These are phyloP conservation scores for Pulveroboletus sp. DNA, from an alignment of 768 basidiomycete genomes.

Conservation along the genomic window DNA sequence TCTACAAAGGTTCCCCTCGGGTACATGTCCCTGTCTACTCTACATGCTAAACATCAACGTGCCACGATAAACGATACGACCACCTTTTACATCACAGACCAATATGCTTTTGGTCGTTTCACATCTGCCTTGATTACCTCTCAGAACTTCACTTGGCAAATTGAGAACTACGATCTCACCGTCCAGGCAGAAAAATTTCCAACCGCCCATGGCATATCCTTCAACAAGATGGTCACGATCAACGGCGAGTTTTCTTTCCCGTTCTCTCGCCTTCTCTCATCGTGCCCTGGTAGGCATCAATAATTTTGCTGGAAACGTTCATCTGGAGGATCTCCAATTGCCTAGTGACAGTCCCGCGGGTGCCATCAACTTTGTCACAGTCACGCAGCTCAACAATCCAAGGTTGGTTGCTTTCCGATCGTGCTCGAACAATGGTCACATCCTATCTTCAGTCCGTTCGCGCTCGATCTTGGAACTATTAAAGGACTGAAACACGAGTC, in stretches of 20 bases:
- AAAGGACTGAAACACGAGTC: too few relatives aligned
- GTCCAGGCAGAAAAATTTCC: conserved; percentile 69
- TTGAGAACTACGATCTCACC: conserved; percentile 50
- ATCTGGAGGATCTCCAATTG: conserved; percentile 53
- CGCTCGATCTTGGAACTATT: conserved; percentile 67
- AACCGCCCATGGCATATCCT: conserved; percentile 57
- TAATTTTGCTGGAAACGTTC: conserved; percentile 54
- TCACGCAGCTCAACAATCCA: conserved; percentile 51
- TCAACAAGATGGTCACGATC: conserved; percentile 55
- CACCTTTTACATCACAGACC: conserved; percentile 51
- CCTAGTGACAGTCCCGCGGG: conserved; percentile 63
- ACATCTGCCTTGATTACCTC: conserved; percentile 60
- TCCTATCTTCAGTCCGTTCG: conserved; percentile 47
- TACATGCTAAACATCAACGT: conserved; percentile 50
- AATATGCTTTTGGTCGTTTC: conserved; percentile 57
- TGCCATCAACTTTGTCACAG: conserved; percentile 61
- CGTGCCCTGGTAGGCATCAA: conserved; percentile 43
- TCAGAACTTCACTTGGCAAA: conserved; percentile 62
- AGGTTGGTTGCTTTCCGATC: conserved; percentile 36
- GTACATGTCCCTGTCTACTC: conserved; percentile 41
- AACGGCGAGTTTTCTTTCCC: conserved; percentile 37
- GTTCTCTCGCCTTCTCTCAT: background rate
- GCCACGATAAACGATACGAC: conserved; percentile 60
- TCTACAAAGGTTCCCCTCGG: conserved; percentile 50
- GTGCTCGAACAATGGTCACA: conserved; percentile 1